Conservation (phyloP, 306 rosid genomes). For the Bauhinia variegata region DNA sequence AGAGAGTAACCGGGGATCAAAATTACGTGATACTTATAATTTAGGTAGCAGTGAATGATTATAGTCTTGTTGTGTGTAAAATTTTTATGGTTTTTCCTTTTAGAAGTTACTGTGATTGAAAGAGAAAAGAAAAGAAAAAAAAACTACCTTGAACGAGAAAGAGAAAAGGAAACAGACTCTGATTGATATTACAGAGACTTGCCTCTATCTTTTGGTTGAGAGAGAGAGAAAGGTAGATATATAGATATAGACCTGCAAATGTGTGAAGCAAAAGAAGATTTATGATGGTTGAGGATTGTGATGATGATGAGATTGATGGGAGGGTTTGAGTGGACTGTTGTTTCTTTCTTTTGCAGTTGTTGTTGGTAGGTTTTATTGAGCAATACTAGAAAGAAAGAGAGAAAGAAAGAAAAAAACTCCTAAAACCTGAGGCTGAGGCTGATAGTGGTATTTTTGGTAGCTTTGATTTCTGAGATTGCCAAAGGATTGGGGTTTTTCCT, state of each 20-base stretch:
- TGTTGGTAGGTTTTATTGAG: slow-evolving; percentile 45
- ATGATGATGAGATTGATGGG: slow-evolving; percentile 71
- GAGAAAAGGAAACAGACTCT: slow-evolving; percentile 38
- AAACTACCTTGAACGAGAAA: slow-evolving; percentile 22
- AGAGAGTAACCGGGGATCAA: slow-evolving; percentile 25
- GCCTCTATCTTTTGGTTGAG: slow-evolving; percentile 12
- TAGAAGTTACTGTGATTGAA: slow-evolving; percentile 49
- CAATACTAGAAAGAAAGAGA: slow-evolving; percentile 49
- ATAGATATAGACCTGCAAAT: slow-evolving; percentile 41
- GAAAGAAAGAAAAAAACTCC: too few species aligned
- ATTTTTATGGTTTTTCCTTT: slow-evolving; percentile 23
- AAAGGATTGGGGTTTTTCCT: slow-evolving; percentile 39
- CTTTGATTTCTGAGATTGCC: slow-evolving; percentile 53
- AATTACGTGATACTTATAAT: slow-evolving; percentile 43
- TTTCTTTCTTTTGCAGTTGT: slow-evolving; percentile 27
- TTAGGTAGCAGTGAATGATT: slow-evolving; percentile 34
- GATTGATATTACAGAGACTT: slow-evolving; percentile 53
- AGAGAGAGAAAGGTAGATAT: slow-evolving; percentile 26
- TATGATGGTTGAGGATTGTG: slow-evolving; percentile 32
- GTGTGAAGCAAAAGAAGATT: slow-evolving; percentile 48
- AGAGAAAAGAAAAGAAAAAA: slow-evolving; percentile 40
- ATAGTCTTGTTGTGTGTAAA: background rate
- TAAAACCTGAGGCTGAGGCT: slow-evolving; percentile 1
- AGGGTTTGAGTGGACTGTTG: slow-evolving; percentile 59
- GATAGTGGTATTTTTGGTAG: slow-evolving; percentile 35